Evolutionary conservation across 768 basidiomycete species (phyloP).

Genomic region (Boletus sensibilis): DNA sequence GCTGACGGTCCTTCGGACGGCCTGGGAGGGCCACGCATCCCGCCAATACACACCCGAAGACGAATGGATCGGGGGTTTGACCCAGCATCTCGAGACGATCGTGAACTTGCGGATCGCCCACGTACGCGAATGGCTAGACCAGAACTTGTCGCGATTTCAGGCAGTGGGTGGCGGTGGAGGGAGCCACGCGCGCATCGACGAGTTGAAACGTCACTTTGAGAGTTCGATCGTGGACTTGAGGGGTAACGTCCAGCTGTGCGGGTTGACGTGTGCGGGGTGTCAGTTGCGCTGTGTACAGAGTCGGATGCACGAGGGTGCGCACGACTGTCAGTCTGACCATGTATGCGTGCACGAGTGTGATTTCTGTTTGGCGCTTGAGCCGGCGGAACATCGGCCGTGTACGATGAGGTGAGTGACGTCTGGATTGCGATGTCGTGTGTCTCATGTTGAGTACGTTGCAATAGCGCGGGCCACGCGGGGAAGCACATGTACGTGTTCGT

Average conservation of each 20-base stretch:
- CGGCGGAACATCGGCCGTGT: slow-evolving; percentile 37
- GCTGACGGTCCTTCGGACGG: slow-evolving; percentile 12
- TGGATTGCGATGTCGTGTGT: neutral
- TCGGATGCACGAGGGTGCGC: slow-evolving; percentile 44
- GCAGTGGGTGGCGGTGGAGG: neutral
- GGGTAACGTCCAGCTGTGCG: slow-evolving; percentile 48
- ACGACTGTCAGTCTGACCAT: slow-evolving; percentile 54
- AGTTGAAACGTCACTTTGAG: slow-evolving; percentile 45
- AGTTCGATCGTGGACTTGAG: slow-evolving; percentile 44
- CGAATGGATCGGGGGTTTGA: slow-evolving; percentile 41
- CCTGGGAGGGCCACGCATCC: slow-evolving; percentile 17
- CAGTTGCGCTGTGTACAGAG: slow-evolving; percentile 47
- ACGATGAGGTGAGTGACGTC: slow-evolving; percentile 43
- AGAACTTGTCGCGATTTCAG: slow-evolving; percentile 50
- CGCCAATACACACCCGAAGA: slow-evolving; percentile 25
- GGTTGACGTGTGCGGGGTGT: slow-evolving; percentile 46
- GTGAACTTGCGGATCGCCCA: slow-evolving; percentile 45
- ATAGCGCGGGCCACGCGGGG: slow-evolving; percentile 58
- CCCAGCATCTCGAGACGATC: slow-evolving; percentile 37
- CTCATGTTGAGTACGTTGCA: neutral
- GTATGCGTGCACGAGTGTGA: slow-evolving; percentile 44
- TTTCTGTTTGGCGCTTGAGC: slow-evolving; percentile 35
- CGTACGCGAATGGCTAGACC: slow-evolving; percentile 50
- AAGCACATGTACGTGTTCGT: slow-evolving; percentile 46
- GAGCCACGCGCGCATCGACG: slow-evolving; percentile 43